phyloP scores from a whole-genome alignment of 108 stramenopile species.

The Pelagomonas calceolata region DNA sequence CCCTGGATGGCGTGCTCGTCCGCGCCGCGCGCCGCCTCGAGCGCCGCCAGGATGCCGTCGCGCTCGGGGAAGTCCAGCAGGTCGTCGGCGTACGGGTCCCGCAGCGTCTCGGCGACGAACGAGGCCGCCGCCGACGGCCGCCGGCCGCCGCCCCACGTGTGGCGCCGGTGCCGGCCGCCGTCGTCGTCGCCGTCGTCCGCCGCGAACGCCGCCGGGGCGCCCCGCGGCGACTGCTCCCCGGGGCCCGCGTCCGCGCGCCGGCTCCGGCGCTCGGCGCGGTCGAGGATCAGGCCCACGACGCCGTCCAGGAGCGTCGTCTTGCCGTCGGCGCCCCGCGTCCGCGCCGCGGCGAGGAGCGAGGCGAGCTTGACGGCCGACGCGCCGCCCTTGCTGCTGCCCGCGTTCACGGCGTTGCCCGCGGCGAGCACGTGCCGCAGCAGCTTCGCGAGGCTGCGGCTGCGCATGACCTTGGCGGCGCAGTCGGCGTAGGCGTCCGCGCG shows the following conservation, averaged over 20 bases:
- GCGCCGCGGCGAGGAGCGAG: neutral
- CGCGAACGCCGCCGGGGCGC: too few relatives aligned
- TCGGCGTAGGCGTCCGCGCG: too few relatives aligned
- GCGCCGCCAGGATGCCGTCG: neutral
- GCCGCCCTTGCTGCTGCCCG: neutral
- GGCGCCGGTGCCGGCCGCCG: too few relatives aligned
- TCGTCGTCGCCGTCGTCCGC: too few relatives aligned
- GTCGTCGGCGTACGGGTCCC: neutral
- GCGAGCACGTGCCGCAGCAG: neutral
- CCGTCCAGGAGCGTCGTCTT: neutral
- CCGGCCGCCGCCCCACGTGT: too few relatives aligned
- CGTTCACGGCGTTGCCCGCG: neutral
- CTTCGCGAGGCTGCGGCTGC: neutral
- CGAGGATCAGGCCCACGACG: neutral
- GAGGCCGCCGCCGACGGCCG: too few relatives aligned
- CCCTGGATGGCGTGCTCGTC: neutral
- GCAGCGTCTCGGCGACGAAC: too few relatives aligned
- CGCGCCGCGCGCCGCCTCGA: neutral
- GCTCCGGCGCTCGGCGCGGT: neutral
- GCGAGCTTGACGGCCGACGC: neutral
- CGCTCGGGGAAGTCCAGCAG: neutral
- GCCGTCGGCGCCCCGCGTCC: neutral
- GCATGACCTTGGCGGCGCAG: too few relatives aligned
- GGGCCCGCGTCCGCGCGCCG: too few relatives aligned
- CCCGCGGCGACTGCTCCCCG: too few relatives aligned